Base-by-base conservation (phyloP, 139 green algal genomes). In the Picochlorum sp. region DNA sequence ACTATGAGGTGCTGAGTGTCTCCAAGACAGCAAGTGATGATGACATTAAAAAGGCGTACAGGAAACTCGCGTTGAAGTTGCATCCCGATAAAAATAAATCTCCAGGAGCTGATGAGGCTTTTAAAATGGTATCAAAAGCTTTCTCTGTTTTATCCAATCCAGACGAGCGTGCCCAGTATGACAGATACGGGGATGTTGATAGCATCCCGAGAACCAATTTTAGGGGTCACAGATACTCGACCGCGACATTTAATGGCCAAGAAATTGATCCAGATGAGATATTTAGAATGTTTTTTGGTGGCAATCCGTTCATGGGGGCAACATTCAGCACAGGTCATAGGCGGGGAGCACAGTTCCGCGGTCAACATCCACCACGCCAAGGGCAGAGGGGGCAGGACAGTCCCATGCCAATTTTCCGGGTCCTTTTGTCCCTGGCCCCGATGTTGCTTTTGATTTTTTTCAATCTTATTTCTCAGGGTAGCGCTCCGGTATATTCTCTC, bases 21-120 rank as follows among this genome's bases (percentile, higher is more conserved):
- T 7, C 45, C 20, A 51, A 52, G 26, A 46, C 15, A 30, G 69
- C 74, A 16, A 73, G 21, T 13, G 83, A 84, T 45, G 77, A 64
- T 3, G 77, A 91, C 2, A 87, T 96, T 44, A 90, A 87, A 63
- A 88, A 85, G 44, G 85, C 86, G 1, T 96, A 97, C 62, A 78
- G 82, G 45, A 84, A 84, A 62, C 82, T 95, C 30, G 89, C 88
- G 4, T 74, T 98, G 49, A 84, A 85, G 51, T 78, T 96, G 63
- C 92, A 98, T 47, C 92, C 92, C 6, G 92, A 98, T 76, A 96
- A 96, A 68, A 96, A 96, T 76, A 69, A 73, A 59, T 80, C 73
- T 15, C 65, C 57, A 3, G 72, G 78, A 6, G 72, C 78, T 3
- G 75, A 83, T 14, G 80, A 87, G 51, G 80, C 80, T 1, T 87